Conservation (phyloP, 345 rosid genomes). For the Conringia planisiliqua region DNA sequence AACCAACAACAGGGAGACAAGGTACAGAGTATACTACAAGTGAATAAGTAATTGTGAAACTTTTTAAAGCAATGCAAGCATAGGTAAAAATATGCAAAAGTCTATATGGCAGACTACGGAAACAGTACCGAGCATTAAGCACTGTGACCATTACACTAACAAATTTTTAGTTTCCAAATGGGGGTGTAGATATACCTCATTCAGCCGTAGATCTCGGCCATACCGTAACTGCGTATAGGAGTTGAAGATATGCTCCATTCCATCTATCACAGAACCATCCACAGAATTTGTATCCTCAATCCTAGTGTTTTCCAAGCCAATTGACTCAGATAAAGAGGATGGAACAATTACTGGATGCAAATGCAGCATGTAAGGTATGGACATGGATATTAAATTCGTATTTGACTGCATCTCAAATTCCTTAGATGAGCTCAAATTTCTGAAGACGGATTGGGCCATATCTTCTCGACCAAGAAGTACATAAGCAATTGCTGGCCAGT, state of each 20-base stretch:
- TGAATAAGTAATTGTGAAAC: neutral
- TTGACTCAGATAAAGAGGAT: conserved; percentile 66
- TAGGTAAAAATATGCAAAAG: conserved; percentile 2
- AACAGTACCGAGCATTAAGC: neutral
- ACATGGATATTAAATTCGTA: conserved; percentile 64
- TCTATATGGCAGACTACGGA: neutral
- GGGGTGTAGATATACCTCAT: conserved; percentile 58
- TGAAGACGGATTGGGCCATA: conserved; percentile 63
- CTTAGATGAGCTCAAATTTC: conserved; percentile 46
- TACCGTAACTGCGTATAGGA: conserved; percentile 76
- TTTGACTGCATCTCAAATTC: conserved; percentile 57
- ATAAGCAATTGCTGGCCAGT: conserved; percentile 95
- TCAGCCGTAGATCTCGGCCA: conserved; percentile 92
- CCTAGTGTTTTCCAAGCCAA: conserved; percentile 60
- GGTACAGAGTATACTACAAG: conserved; percentile 7
- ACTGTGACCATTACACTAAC: neutral
- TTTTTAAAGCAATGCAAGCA: neutral
- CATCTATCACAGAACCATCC: conserved; percentile 80
- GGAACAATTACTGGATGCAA: conserved; percentile 90
- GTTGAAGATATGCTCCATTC: conserved; percentile 97
- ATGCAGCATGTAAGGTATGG: conserved; percentile 93
- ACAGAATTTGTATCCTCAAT: conserved; percentile 74
- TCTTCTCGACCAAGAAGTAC: conserved; percentile 95
- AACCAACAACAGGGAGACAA: neutral
- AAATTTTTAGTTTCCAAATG: neutral